Evolutionary conservation across 768 basidiomycete species (phyloP).

Genomic region (Chalciporus chontae): DNA sequence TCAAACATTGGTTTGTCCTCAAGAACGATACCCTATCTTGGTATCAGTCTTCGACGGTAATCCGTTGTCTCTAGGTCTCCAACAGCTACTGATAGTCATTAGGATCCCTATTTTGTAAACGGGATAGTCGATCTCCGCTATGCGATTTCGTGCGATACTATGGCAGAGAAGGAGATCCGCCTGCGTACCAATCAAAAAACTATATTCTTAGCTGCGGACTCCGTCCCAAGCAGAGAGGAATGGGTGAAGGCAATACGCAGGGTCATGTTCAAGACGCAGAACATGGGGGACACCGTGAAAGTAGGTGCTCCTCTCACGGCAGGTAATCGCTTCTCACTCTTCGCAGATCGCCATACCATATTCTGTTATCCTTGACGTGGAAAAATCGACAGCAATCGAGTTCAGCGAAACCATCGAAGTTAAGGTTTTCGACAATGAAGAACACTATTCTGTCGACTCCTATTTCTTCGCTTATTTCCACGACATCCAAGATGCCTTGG

Average conservation of each 20-base stretch:
- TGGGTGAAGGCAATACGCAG: slow-evolving; percentile 96
- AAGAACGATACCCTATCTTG: slow-evolving; percentile 96
- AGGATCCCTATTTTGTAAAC: slow-evolving; percentile 98
- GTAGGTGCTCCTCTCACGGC: slow-evolving; percentile 34
- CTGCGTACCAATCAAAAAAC: slow-evolving; percentile 79
- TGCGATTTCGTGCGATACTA: slow-evolving; percentile 82
- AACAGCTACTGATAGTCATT: slow-evolving; percentile 4
- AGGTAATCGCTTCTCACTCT: slow-evolving; percentile 5
- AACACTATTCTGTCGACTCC: slow-evolving; percentile 75
- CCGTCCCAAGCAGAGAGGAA: slow-evolving; percentile 80
- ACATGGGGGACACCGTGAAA: slow-evolving; percentile 95
- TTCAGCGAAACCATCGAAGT: slow-evolving; percentile 97
- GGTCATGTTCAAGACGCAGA: slow-evolving; percentile 94
- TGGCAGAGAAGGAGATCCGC: slow-evolving; percentile 75
- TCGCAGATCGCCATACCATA: slow-evolving; percentile 89
- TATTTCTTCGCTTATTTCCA: slow-evolving; percentile 97
- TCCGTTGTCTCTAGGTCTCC: slow-evolving; percentile 14
- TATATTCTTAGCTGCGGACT: slow-evolving; percentile 71
- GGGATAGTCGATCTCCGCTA: slow-evolving; percentile 96
- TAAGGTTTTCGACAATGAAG: slow-evolving; percentile 80
- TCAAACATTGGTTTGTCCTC: slow-evolving; percentile 94
- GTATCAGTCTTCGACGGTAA: slow-evolving; percentile 91
- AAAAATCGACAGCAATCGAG: slow-evolving; percentile 84
- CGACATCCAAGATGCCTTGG: slow-evolving; percentile 70
- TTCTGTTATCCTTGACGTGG: slow-evolving; percentile 83